Base-by-base conservation (phyloP, 306 rosid genomes). In the Myrica gale region DNA sequence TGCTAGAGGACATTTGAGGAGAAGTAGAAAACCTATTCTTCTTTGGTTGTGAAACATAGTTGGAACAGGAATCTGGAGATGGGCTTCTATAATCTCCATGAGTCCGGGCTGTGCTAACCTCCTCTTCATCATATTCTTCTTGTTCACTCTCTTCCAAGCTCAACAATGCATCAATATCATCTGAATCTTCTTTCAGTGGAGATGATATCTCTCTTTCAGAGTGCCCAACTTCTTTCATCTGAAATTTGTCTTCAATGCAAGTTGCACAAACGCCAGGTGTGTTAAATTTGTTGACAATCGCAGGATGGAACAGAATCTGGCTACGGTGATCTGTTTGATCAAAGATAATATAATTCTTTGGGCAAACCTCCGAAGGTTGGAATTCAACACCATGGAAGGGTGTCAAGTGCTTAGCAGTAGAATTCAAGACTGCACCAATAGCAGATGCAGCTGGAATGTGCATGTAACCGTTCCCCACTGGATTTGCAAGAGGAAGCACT, bases 31-130 rank as follows among this genome's bases (percentile, higher is more conserved):
- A 15, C 77, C 77, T 79, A 21, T 84, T 87, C 83, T 88, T 91
- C 85, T 77, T 84, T 76, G 89, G 75, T 78, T 86, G 87, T 65
- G 85, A 73, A 76, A 84, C 84, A 78, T 87, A 91, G 80, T 85
- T 87, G 60, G 96, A 84, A 73, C 87, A 89, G 72, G 97, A 86
- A 72, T 94, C 97, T 46, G 88, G 82, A 21, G 84, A 84, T 32
- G 76, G 44, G 53, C 79, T 79, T 54, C 86, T 93, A 74, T 85
- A 81, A 65, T 85, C 80, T 72, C 85, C 90, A 15, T 73, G 76
- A 71, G 94, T 88, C 71, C 96, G 88, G n/a, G 97, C 98, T 2
- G 98, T 91, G 90, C 96, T 91, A 74, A 90, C 81, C 78, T 88
- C 98, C 80, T 92, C 96, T 46, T 90, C 98, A 47, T 89, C 98